Conservation (phyloP, 108 stramenopile genomes). For the Fragilaria radians region DNA sequence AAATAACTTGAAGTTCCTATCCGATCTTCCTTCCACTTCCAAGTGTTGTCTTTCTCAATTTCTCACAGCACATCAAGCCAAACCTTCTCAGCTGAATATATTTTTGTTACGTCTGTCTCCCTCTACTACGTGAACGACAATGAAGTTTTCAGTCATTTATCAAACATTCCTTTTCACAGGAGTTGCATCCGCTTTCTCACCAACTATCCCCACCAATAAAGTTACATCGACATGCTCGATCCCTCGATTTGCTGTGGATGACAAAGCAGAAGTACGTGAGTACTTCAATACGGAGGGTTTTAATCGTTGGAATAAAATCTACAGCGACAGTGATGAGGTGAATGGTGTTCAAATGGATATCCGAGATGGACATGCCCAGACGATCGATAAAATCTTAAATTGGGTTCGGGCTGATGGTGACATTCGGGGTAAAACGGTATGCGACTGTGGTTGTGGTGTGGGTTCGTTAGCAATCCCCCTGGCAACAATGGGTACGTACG, state of each 20-base stretch:
- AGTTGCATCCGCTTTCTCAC: background rate
- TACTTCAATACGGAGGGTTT: constrained; percentile 99
- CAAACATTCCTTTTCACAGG: background rate
- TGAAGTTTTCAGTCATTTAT: background rate
- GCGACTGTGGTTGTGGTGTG: constrained; percentile 91
- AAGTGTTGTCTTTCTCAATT: too few relatives aligned
- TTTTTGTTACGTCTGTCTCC: too few relatives aligned
- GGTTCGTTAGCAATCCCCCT: constrained; percentile 93
- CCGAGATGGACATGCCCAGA: constrained; percentile 91
- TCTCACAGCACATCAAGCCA: too few relatives aligned
- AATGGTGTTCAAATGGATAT: constrained; percentile 94
- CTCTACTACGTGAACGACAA: too few relatives aligned
- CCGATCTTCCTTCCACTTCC: too few relatives aligned
- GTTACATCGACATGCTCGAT: background rate
- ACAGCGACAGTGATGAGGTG: constrained; percentile 89
- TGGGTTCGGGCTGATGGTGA: constrained; percentile 87
- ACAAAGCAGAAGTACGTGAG: constrained; percentile 94
- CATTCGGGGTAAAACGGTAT: constrained; percentile 75
- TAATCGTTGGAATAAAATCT: constrained; percentile 97
- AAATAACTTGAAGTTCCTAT: too few relatives aligned
- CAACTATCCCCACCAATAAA: background rate
- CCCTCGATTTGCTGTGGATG: constrained; percentile 38
- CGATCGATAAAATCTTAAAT: constrained; percentile 92
- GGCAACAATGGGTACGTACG: constrained; percentile 80
- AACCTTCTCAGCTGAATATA: too few relatives aligned